phyloP scores from a whole-genome alignment of 805 yeast genomes.

The Wickerhamomyces hampshirensis region DNA sequence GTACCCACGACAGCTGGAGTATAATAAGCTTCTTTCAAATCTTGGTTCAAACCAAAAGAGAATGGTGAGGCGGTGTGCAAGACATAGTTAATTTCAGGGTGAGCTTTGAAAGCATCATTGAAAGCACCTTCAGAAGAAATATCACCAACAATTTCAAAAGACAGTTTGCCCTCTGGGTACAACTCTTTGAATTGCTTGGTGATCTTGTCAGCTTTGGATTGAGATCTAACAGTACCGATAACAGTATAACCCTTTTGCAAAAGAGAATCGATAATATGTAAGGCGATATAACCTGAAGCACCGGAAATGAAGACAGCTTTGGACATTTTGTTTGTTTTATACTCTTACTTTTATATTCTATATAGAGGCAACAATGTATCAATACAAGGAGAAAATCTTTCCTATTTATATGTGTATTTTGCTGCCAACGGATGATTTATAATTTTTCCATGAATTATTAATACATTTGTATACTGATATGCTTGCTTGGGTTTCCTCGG shows the following conservation, averaged over 20 bases:
- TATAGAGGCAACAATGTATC: too few relatives aligned
- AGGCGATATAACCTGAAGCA: conserved; percentile 43
- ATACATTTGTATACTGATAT: too few relatives aligned
- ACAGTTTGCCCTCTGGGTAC: conserved; percentile 30
- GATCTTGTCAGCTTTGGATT: conserved; percentile 29
- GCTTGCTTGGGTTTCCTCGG: too few relatives aligned
- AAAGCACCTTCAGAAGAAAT: conserved; percentile 39
- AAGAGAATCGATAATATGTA: conserved; percentile 34
- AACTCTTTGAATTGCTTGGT: conserved; percentile 20
- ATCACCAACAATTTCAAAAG: conserved; percentile 42
- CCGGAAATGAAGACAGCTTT: conserved; percentile 37
- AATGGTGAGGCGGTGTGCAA: conserved; percentile 59
- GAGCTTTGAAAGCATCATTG: conserved; percentile 36
- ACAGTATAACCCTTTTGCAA: conserved; percentile 35
- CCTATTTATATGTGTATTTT: conserved; percentile 1
- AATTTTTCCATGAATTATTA: too few relatives aligned
- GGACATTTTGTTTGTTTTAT: not conserved
- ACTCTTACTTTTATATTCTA: too few relatives aligned
- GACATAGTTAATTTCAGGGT: conserved; percentile 47
- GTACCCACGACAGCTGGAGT: conserved; percentile 54
- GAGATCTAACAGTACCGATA: conserved; percentile 38
- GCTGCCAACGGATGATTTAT: too few relatives aligned
- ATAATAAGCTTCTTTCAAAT: conserved; percentile 42
- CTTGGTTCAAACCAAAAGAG: conserved; percentile 35
- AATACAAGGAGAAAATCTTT: too few relatives aligned